phyloP scores from a whole-genome alignment of 73 alveolate genomes.

The Blepharisma stoltei region DNA sequence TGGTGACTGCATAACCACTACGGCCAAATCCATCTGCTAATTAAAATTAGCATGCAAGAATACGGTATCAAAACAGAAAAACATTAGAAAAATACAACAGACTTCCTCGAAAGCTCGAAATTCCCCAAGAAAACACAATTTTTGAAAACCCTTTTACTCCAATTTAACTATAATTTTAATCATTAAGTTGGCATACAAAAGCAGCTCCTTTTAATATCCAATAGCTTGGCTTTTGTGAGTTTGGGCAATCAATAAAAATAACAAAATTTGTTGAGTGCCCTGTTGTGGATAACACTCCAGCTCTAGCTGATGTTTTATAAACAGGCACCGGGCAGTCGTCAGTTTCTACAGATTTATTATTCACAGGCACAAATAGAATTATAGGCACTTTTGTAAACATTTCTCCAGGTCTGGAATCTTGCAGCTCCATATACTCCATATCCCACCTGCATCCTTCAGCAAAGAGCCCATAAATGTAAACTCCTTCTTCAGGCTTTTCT shows the following conservation, averaged over 20 bases:
- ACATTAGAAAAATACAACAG: too few species aligned
- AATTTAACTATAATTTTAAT: conserved; percentile 43
- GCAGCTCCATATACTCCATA: conserved; percentile 46
- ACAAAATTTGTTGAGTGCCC: conserved; percentile 96
- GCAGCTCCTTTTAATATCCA: conserved; percentile 98
- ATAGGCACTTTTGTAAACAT: conserved; percentile 61
- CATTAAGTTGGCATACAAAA: conserved; percentile 86
- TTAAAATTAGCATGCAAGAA: too few species aligned
- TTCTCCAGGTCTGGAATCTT: conserved; percentile 60
- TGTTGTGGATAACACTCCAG: conserved; percentile 95
- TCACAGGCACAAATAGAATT: conserved; percentile 55
- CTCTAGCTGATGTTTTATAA: conserved; percentile 92
- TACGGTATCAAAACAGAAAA: too few species aligned
- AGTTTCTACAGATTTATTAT: conserved; percentile 32
- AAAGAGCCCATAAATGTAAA: conserved; percentile 85
- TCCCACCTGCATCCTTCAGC: conserved; percentile 95
- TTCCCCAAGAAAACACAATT: too few species aligned
- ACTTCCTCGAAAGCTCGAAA: too few species aligned
- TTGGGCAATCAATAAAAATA: conserved; percentile 76
- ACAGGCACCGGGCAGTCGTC: conserved; percentile 77
- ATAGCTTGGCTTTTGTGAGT: conserved; percentile 69
- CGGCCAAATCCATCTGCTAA: too few species aligned
- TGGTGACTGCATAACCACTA: too few species aligned
- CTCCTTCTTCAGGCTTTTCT: conserved; percentile 76
- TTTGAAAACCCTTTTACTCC: too few species aligned